These are phyloP conservation scores for Sclerotinia glacialis DNA, from an alignment of 2,329 filamentous ascomycete genomes.

Conservation along the genomic window DNA sequence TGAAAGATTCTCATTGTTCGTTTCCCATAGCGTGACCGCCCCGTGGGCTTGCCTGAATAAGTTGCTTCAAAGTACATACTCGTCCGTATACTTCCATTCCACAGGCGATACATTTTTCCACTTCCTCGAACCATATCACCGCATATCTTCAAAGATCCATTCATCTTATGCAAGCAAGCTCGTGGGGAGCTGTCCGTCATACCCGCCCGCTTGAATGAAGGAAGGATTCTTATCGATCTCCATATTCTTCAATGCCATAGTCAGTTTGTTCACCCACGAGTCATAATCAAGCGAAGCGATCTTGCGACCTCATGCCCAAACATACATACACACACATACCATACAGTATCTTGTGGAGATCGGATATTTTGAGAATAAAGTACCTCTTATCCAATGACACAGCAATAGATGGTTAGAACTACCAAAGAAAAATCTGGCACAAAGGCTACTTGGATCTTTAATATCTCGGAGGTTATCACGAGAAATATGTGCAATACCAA, in stretches of 20 bases:
- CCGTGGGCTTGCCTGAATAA: constrained; percentile 10
- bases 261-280: constrained; percentile 8
- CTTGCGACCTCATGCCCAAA: not conserved
- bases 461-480: not conserved
- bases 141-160: constrained; percentile 19
- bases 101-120: not conserved
- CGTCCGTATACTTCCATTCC: not conserved
- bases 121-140: constrained; percentile 3
- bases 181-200: constrained; percentile 24
- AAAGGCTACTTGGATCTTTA: not conserved
- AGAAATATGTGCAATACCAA: not conserved
- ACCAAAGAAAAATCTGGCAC: not conserved
- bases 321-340: not conserved
- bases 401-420: not conserved
- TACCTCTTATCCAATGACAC: not conserved
- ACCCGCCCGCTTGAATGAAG: constrained; percentile 15
- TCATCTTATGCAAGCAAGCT: constrained; percentile 18
- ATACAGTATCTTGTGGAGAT: not conserved
- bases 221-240: constrained; percentile 12
- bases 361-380: constrained; percentile 1
- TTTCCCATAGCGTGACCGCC: constrained; percentile 3
- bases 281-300: constrained; percentile 10
- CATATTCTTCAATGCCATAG: not conserved
- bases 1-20: not conserved
- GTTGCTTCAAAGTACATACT: not conserved